Evolutionary conservation across 2,329 filamentous ascomycete species (phyloP), one percentile per base, ranked within the genome.

Genomic region (Volutella citrinella): DNA sequence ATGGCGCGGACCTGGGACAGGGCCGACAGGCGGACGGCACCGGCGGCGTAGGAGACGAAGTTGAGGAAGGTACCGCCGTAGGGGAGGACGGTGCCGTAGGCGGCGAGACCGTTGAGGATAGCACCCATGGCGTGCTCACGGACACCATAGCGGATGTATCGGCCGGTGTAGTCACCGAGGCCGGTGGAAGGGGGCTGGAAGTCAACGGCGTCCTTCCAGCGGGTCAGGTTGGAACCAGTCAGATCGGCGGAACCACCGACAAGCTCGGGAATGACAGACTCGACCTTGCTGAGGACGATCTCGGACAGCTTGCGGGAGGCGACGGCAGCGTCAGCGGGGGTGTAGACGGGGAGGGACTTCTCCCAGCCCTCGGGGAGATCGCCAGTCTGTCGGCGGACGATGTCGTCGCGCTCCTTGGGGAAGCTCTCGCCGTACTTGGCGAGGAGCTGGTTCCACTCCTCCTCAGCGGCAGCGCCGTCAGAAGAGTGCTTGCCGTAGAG

Each of bases 21-120:
- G 24, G 93, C 82, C 22, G 90, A 95, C 43, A 98, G 82, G 70
- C 93, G 91, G 62, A 97, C 84, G 57, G 93, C 84, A 69, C 93
- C 93, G 49, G 93, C 89, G 52, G 87, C 91, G 66, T 98, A 98
- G 17, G 91, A 97, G 53, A 97, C 89, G 68, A 98, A 98, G 84
- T 97, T 98, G 54, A 98, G 77, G 83, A 98, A 98, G 57, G 93
- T 97, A 70, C 93, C 93, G 51, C 82, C 82, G 54, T 90, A 95
- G 53, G 93, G 93, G 61, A 98, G 84, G 60, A 96, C 75, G 59
- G 89, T 95, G 55, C 93, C 93, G 69, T 97, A 98, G 46, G 90
- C 93, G 48, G 89, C 81, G 41, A 98, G 76, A 72, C 93, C 93
- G 76, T 95, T 95, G 73, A 94, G 85, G 68, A 94, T 87, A 57